phyloP scores from a whole-genome alignment of 2,329 filamentous ascomycete species.

The Metarhizium sp. region DNA sequence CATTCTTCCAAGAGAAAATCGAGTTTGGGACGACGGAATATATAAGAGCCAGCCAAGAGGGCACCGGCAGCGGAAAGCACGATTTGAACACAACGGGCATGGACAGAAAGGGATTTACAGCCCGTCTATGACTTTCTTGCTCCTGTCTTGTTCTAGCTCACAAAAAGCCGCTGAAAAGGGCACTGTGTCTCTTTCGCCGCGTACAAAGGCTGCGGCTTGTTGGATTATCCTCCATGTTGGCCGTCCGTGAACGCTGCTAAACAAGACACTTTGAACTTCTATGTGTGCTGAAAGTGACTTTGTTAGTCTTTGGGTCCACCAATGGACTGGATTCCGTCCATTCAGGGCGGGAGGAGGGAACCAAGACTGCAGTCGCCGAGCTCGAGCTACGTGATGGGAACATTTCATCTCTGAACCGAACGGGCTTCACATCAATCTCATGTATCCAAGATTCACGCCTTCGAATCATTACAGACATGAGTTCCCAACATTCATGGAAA shows the following conservation, averaged over 20 bases:
- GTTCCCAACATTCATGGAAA: too few relatives aligned
- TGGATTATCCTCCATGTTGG: neutral
- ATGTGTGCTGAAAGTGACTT: neutral
- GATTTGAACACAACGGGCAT: too few relatives aligned
- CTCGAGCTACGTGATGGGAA: neutral
- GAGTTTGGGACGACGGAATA: too few relatives aligned
- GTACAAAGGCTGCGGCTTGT: neutral
- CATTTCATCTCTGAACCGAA: neutral
- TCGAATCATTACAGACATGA: too few relatives aligned
- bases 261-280: neutral
- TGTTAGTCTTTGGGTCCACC: neutral
- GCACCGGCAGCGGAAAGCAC: too few relatives aligned
- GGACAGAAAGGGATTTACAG: neutral
- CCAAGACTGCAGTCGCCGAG: too few relatives aligned
- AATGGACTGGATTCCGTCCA: too few relatives aligned
- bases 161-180: neutral
- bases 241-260: neutral
- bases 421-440: neutral
- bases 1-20: too few relatives aligned
- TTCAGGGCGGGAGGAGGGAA: too few relatives aligned
- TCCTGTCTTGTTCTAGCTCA: neutral
- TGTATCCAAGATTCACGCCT: neutral
- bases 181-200: neutral
- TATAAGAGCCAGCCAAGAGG: too few relatives aligned
- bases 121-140: neutral